These are phyloP conservation scores for Passalora sequoiae DNA, from an alignment of 2,329 filamentous ascomycete genomes.

Conservation along the genomic window DNA sequence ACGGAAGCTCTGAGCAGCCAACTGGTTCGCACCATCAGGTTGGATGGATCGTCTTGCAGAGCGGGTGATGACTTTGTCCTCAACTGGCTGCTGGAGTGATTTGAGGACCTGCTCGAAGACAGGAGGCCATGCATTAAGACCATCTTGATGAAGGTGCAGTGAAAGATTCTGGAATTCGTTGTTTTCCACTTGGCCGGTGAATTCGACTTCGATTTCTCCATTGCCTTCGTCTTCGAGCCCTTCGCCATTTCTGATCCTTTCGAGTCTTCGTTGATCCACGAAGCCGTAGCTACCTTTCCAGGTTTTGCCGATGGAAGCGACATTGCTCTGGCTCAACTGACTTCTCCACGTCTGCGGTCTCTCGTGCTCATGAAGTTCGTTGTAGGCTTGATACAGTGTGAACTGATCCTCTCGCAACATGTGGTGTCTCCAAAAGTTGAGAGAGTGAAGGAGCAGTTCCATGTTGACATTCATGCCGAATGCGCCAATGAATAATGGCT, in stretches of 20 bases:
- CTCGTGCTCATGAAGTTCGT: slow-evolving; percentile 34
- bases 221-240: too few species aligned
- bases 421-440: slow-evolving; percentile 53
- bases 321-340: slow-evolving; percentile 14
- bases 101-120: slow-evolving; percentile 40
- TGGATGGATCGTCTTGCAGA: slow-evolving; percentile 28
- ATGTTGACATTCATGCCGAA: slow-evolving; percentile 40
- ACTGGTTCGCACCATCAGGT: slow-evolving; percentile 4
- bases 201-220: slow-evolving; percentile 25
- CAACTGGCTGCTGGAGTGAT: slow-evolving; percentile 30
- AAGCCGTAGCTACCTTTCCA: slow-evolving; percentile 51
- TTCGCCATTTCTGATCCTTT: too few species aligned
- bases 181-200: slow-evolving; percentile 31
- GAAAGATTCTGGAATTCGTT: slow-evolving; percentile 30
- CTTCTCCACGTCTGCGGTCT: slow-evolving; percentile 36
- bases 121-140: slow-evolving; percentile 33
- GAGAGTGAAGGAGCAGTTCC: slow-evolving; percentile 43
- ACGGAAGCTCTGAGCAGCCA: slow-evolving; percentile 26
- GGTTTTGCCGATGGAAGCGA: slow-evolving; percentile 36
- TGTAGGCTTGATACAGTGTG: slow-evolving; percentile 36
- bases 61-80: slow-evolving; percentile 24
- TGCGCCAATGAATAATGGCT: slow-evolving; percentile 41
- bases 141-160: slow-evolving; percentile 21
- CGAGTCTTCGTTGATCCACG: too few species aligned
- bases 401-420: slow-evolving; percentile 38